Conservation (phyloP, 306 rosid species). For the Ochetophila trinervis region DNA sequence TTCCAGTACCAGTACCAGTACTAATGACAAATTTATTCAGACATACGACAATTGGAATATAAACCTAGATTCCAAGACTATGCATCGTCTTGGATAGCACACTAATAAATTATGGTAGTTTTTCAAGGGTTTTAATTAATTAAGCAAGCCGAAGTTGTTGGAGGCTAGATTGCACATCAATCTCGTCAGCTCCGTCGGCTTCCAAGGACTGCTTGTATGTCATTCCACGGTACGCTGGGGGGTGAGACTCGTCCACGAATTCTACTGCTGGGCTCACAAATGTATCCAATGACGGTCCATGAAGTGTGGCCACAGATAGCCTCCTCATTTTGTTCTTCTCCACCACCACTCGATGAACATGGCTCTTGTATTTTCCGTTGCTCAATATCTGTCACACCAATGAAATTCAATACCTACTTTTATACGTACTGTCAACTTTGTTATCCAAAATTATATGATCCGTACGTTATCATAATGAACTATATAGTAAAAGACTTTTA, state of each 20-base stretch:
- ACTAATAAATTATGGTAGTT: too few species aligned
- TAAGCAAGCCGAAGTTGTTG: conserved; percentile 13
- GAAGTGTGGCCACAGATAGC: conserved; percentile 46
- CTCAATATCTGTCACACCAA: conserved; percentile 37
- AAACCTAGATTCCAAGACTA: too few species aligned
- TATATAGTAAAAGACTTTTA: too few species aligned
- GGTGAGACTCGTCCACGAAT: conserved; percentile 44
- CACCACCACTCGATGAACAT: conserved; percentile 52
- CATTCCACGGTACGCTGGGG: conserved; percentile 30
- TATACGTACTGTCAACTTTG: too few species aligned
- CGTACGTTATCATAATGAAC: too few species aligned
- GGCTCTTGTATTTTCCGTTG: conserved; percentile 60
- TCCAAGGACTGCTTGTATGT: conserved; percentile 47
- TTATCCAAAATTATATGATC: too few species aligned
- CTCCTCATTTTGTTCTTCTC: conserved; percentile 44
- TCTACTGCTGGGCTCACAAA: conserved; percentile 35
- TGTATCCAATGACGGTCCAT: conserved; percentile 50
- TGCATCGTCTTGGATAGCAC: too few species aligned
- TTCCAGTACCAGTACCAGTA: too few species aligned
- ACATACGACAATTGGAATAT: too few species aligned
- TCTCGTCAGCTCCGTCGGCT: conserved; percentile 32
- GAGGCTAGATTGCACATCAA: conserved; percentile 26
- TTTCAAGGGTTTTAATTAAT: too few species aligned
- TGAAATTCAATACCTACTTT: too few species aligned
- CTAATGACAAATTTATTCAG: too few species aligned